Percentiles rank a stretch among this genome's conserved stretches.
Conservation (phyloP, 2,329 filamentous ascomycete genomes). For the Myriangium duriaei region DNA sequence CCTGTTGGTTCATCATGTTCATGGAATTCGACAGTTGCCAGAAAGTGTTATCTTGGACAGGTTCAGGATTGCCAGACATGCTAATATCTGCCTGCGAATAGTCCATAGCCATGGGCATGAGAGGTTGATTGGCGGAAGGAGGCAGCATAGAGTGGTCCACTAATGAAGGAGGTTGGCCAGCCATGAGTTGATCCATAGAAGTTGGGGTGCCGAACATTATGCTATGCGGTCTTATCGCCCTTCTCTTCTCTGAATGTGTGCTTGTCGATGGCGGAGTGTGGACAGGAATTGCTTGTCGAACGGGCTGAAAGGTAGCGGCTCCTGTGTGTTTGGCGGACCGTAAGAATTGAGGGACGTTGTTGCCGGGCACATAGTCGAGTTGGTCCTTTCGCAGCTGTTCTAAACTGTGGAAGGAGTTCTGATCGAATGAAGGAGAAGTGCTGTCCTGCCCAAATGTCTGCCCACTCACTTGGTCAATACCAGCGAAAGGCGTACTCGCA, state of each 20-base stretch:
- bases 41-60: slow-evolving; percentile 1
- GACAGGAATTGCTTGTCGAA: slow-evolving; percentile 48
- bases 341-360: not conserved
- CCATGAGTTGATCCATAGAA: slow-evolving; percentile 5
- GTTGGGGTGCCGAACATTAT: slow-evolving; percentile 8
- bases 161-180: slow-evolving; percentile 4
- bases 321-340: slow-evolving; percentile 3
- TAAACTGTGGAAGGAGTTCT: slow-evolving; percentile 4
- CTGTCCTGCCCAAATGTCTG: slow-evolving; percentile 10
- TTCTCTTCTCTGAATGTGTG: slow-evolving; percentile 39
- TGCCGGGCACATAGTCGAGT: not conserved
- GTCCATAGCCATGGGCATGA: slow-evolving; percentile 7
- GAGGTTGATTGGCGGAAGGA: slow-evolving; percentile 3
- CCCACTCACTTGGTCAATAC: slow-evolving; percentile 4
- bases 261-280: slow-evolving; percentile 51
- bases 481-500: slow-evolving; percentile 21
- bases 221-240: slow-evolving; percentile 23
- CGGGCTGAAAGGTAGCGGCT: slow-evolving; percentile 41
- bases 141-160: slow-evolving; percentile 10
- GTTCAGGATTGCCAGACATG: not conserved
- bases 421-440: slow-evolving; percentile 15
- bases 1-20: slow-evolving; percentile 6
- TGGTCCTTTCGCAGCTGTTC: slow-evolving; percentile 5
- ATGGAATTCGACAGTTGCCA: slow-evolving; percentile 6
- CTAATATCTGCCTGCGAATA: slow-evolving; percentile 1